phyloP scores from a whole-genome alignment of 352 stramenopile species.

The Pythium scleroteichum region DNA sequence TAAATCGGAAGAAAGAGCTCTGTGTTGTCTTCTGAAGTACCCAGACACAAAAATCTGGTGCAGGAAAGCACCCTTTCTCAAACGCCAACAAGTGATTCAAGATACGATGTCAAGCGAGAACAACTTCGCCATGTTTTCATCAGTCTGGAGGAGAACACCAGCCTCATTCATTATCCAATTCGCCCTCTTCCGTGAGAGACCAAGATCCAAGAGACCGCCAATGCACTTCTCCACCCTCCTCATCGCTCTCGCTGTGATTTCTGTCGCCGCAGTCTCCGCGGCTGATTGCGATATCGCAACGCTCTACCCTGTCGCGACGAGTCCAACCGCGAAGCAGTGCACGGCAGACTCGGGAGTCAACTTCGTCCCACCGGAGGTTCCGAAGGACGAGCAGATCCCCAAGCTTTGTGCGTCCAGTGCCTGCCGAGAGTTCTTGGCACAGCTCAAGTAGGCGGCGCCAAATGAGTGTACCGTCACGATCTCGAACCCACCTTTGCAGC shows the following conservation, averaged over 20 bases:
- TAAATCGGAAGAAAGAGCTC: too few species aligned
- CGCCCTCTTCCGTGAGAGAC: background rate
- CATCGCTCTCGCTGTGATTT: background rate
- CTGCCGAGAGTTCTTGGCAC: slow-evolving; percentile 2
- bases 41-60: too few species aligned
- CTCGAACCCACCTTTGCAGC: background rate
- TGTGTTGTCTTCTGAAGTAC: too few species aligned
- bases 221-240: slow-evolving; percentile 10
- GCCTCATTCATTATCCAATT: slow-evolving; percentile 12
- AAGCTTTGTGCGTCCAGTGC: slow-evolving; percentile 14
- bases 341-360: slow-evolving; percentile 9
- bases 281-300: slow-evolving; percentile 4
- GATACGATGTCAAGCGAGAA: too few species aligned
- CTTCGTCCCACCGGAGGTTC: slow-evolving; percentile 10
- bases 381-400: background rate
- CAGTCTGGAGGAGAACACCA: too few species aligned
- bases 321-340: slow-evolving; percentile 7
- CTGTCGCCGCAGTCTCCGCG: background rate
- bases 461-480: slow-evolving; percentile 7
- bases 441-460: slow-evolving; percentile 5
- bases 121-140: too few species aligned
- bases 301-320: background rate
- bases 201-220: background rate
- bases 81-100: too few species aligned
- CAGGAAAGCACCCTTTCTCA: too few species aligned